These are phyloP conservation scores for Litchi chinensis DNA, from an alignment of 345 rosid genomes.

Conservation along the genomic window DNA sequence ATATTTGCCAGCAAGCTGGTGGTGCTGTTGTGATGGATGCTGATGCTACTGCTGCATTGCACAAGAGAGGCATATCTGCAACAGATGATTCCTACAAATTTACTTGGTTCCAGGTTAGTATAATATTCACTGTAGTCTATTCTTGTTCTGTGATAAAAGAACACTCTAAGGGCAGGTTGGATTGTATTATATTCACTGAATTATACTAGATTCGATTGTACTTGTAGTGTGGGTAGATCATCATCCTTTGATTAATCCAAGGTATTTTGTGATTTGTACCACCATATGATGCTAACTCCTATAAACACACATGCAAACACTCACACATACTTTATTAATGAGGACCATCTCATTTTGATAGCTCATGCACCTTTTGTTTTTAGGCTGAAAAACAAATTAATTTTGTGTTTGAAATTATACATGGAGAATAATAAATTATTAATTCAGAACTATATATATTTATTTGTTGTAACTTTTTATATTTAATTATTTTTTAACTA, in stretches of 20 bases:
- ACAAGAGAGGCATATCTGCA: constrained; percentile 62
- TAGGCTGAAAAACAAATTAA: neutral
- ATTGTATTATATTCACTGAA: neutral
- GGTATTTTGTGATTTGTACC: neutral
- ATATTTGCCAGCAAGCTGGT: constrained; percentile 74
- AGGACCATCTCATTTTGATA: neutral
- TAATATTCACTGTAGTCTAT: neutral
- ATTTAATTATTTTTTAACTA: too few species aligned
- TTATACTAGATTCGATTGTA: neutral
- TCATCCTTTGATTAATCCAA: neutral
- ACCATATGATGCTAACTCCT: neutral
- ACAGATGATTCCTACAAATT: constrained; percentile 84
- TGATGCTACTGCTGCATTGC: constrained; percentile 84
- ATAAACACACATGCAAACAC: neutral
- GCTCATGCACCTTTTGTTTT: neutral
- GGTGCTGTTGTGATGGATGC: constrained; percentile 90
- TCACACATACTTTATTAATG: too few species aligned
- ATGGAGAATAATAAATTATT: neutral
- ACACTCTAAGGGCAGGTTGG: neutral
- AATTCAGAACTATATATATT: neutral
- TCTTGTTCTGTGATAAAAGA: neutral
- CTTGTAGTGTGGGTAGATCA: neutral
- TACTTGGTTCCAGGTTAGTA: constrained; percentile 66
- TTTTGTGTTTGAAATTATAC: neutral
- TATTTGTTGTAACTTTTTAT: neutral